Percentiles rank a stretch among this genome's conserved stretches.
Evolutionary conservation across 306 rosid genomes (phyloP).

Genomic region (Corylus heterophylla): DNA sequence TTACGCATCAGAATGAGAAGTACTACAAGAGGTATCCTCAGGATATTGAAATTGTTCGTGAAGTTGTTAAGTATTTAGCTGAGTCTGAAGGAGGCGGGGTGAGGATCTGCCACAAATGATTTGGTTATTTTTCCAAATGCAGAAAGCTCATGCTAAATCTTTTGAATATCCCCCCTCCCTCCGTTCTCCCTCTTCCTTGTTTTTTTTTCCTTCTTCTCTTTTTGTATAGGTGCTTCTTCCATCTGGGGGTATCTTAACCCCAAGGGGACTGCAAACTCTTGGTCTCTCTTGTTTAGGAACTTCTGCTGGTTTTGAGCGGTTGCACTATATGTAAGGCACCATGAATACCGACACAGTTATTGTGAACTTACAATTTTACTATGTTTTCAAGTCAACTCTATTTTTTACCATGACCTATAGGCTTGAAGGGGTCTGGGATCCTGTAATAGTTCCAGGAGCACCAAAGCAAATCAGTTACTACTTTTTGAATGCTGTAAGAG

Average conservation of each 20-base stretch:
- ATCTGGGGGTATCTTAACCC: conserved; percentile 85
- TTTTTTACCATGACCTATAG: conserved; percentile 38
- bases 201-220: conserved; percentile 8
- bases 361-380: conserved; percentile 2
- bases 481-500: conserved; percentile 75
- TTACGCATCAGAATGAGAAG: conserved; percentile 71
- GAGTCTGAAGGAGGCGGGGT: conserved; percentile 82
- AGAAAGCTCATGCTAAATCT: conserved; percentile 17
- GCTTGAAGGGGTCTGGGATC: conserved; percentile 97
- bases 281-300: conserved; percentile 83
- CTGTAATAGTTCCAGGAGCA: conserved; percentile 75
- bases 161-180: conserved; percentile 3
- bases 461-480: conserved; percentile 65
- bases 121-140: conserved; percentile 32
- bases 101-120: conserved; percentile 29
- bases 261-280: conserved; percentile 84
- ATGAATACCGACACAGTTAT: not conserved
- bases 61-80: conserved; percentile 72
- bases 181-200: not conserved
- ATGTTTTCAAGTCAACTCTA: conserved; percentile 5
- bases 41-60: conserved; percentile 72
- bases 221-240: conserved; percentile 76
- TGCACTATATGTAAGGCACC: conserved; percentile 77
- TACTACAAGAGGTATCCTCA: conserved; percentile 94
- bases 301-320: conserved; percentile 82